Percentiles rank a stretch among this genome's conserved stretches.
Conservation (phyloP, 2,329 filamentous ascomycete species). For the Clonostachys chloroleuca region DNA sequence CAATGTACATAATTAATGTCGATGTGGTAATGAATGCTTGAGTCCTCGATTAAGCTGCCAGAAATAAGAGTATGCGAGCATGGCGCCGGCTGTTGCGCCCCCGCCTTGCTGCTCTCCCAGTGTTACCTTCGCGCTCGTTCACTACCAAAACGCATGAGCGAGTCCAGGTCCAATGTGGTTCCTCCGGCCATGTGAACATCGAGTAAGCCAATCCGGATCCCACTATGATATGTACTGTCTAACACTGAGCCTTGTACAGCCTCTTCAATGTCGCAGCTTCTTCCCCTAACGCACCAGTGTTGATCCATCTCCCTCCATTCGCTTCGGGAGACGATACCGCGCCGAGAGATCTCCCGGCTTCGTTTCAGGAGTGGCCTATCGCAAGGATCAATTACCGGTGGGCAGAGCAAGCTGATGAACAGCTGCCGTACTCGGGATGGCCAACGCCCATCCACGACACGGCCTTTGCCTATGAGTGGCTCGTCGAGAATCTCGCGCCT, state of each 20-base stretch:
- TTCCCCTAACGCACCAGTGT: constrained; percentile 33
- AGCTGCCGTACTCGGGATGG: constrained; percentile 33
- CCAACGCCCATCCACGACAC: constrained; percentile 55
- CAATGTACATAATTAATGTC: too few relatives aligned
- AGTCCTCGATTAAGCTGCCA: too few relatives aligned
- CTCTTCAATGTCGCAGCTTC: constrained; percentile 40
- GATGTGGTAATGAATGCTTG: too few relatives aligned
- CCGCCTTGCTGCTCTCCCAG: constrained; percentile 3
- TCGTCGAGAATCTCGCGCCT: constrained; percentile 37
- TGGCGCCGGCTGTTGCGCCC: constrained; percentile 1
- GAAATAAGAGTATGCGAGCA: constrained; percentile 2
- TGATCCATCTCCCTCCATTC: constrained; percentile 52
- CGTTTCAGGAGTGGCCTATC: constrained; percentile 36
- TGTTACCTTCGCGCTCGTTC: constrained; percentile 3
- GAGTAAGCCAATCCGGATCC: constrained; percentile 34
- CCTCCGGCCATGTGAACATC: constrained; percentile 41
- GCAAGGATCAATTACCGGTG: constrained; percentile 59
- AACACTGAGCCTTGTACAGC: constrained; percentile 22
- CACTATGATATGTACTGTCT: neutral
- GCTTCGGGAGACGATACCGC: constrained; percentile 19
- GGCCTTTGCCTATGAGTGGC: constrained; percentile 48
- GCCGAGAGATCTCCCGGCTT: constrained; percentile 24
- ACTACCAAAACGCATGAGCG: constrained; percentile 22
- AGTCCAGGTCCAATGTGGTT: constrained; percentile 41
- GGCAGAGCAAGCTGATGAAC: constrained; percentile 14